Conservation (phyloP, 257 asterid species). For the Fraxinus cuspidata region DNA sequence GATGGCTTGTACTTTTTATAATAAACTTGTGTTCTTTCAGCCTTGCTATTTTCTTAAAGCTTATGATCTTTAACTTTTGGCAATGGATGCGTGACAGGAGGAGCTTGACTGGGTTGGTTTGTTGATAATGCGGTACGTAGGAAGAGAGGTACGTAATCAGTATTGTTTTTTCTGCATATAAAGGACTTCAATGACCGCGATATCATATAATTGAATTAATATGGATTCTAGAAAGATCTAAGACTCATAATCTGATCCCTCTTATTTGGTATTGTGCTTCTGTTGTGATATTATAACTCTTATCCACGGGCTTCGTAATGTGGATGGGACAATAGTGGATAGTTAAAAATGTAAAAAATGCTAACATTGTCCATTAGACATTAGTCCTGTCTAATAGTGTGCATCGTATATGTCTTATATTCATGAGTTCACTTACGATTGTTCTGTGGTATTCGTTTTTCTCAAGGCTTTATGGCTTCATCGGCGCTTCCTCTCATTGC, state of each 20-base stretch:
- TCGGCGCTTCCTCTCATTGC: slow-evolving; percentile 85
- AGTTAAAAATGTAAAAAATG: neutral
- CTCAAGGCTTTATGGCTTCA: slow-evolving; percentile 92
- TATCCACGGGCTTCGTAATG: neutral
- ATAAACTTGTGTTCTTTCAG: slow-evolving; percentile 12
- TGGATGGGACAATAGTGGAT: neutral
- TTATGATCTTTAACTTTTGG: slow-evolving; percentile 31
- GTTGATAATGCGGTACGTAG: slow-evolving; percentile 70
- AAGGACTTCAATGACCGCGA: neutral
- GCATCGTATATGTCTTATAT: neutral
- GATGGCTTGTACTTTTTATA: neutral
- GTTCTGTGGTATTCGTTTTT: slow-evolving; percentile 20
- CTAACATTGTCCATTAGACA: neutral
- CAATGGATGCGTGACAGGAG: slow-evolving; percentile 49
- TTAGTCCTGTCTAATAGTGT: too few species aligned
- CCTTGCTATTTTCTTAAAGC: slow-evolving; percentile 11
- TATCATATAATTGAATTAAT: slow-evolving; percentile 12
- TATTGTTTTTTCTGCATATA: slow-evolving; percentile 1
- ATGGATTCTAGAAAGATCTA: slow-evolving; percentile 1
- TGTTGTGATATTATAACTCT: neutral
- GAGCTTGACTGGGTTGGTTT: slow-evolving; percentile 78
- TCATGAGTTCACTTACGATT: neutral
- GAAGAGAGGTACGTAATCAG: slow-evolving; percentile 73
- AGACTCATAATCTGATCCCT: neutral
- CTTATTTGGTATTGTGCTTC: neutral